Conservation (phyloP, 1,139 yeast genomes). For the Kluyveromyces marxianus region DNA sequence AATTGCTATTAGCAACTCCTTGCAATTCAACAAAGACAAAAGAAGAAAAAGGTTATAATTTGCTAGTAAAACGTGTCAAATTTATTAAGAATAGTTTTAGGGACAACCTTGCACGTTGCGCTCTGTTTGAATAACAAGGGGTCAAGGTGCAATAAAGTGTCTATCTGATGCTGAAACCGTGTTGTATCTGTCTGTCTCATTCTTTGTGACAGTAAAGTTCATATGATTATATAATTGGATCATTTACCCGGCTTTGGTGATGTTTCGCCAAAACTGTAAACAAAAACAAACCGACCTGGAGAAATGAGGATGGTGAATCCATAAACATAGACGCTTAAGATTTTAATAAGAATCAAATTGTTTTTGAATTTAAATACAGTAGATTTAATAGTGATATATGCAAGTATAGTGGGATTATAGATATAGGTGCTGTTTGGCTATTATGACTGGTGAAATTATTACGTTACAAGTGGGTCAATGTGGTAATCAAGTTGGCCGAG, state of each 20-base stretch:
- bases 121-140: too few species aligned
- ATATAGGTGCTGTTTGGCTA: too few species aligned
- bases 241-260: conserved; percentile 3
- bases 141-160: too few species aligned
- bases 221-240: not conserved
- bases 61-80: too few species aligned
- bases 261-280: conserved; percentile 1
- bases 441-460: conserved; percentile 45
- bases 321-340: not conserved
- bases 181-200: too few species aligned
- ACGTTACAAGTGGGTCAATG: conserved; percentile 77
- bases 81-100: too few species aligned
- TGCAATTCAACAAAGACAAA: too few species aligned
- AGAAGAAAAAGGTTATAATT: too few species aligned
- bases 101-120: too few species aligned
- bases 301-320: not conserved
- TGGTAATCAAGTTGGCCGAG: conserved; percentile 92
- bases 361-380: not conserved
- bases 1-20: too few species aligned
- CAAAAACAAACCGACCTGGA: not conserved
- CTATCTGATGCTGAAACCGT: too few species aligned
- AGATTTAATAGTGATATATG: not conserved
- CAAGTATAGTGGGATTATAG: not conserved
- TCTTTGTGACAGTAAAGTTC: not conserved
- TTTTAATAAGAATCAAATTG: not conserved